These are phyloP conservation scores for Alternaria metachromatica DNA, from an alignment of 2,329 filamentous ascomycete species.

Conservation along the genomic window DNA sequence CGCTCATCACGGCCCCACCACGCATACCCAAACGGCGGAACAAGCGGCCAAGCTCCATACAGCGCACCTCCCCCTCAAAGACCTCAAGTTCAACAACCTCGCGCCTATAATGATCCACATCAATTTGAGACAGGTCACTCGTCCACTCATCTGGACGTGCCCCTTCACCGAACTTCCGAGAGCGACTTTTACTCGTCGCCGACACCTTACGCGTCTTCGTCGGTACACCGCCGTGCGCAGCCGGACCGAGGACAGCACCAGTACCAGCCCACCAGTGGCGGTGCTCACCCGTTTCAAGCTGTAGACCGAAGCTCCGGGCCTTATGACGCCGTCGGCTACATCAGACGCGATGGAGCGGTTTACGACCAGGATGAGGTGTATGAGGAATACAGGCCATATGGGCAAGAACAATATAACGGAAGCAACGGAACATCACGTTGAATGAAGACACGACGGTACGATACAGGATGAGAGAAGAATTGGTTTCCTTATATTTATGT, in stretches of 20 bases:
- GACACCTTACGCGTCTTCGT: background rate
- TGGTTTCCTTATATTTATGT: background rate
- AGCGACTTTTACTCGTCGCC: background rate
- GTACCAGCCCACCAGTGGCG: background rate
- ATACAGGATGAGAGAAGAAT: background rate
- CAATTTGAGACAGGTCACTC: background rate
- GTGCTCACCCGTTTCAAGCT: background rate
- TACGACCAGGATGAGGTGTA: constrained; percentile 1
- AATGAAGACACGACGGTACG: background rate
- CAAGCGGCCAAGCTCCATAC: background rate
- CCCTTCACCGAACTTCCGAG: background rate
- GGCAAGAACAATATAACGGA: background rate
- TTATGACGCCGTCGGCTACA: constrained; percentile 1
- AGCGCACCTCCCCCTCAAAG: background rate
- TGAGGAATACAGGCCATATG: background rate
- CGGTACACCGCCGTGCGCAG: background rate
- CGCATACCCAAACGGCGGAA: background rate
- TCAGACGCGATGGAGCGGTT: background rate
- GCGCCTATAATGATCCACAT: no score
- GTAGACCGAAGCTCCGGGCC: background rate
- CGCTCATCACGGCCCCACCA: background rate
- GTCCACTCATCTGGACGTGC: background rate
- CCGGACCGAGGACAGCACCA: no score
- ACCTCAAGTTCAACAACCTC: background rate
- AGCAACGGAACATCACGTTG: background rate